Evolutionary conservation across 2,329 filamentous ascomycete species (phyloP).

Genomic region (Xylariaceae sp.): DNA sequence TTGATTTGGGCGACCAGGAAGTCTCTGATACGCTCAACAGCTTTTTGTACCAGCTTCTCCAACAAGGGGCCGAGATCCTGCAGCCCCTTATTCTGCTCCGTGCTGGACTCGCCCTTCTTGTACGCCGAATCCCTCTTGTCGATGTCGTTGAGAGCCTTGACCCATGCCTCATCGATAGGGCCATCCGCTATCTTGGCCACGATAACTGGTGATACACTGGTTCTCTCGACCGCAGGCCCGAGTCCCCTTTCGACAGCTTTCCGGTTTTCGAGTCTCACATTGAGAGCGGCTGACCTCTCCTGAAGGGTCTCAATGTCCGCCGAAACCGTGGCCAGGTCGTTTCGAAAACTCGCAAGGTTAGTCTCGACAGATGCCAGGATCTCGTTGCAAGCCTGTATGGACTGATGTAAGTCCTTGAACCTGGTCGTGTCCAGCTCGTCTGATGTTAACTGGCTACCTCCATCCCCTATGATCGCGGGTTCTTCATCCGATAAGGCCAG

Average conservation of each 20-base stretch:
- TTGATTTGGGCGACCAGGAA: conserved; percentile 94
- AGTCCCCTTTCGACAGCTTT: conserved; percentile 84
- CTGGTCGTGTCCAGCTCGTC: conserved; percentile 77
- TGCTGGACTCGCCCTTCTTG: conserved; percentile 58
- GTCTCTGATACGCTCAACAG: conserved; percentile 89
- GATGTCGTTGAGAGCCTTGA: conserved; percentile 73
- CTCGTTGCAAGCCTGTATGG: conserved; percentile 86
- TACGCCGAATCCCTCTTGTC: conserved; percentile 67
- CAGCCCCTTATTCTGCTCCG: conserved; percentile 65
- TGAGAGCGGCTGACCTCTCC: conserved; percentile 75
- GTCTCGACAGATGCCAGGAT: conserved; percentile 88
- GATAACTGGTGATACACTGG: conserved; percentile 78
- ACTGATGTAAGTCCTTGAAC: conserved; percentile 85
- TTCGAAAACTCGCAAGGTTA: conserved; percentile 87
- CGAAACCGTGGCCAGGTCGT: conserved; percentile 86
- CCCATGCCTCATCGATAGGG: conserved; percentile 83
- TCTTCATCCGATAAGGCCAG: conserved; percentile 46
- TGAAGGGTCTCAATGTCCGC: conserved; percentile 94
- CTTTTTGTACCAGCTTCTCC: conserved; percentile 79
- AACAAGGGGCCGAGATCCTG: conserved; percentile 81
- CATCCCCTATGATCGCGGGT: conserved; percentile 30
- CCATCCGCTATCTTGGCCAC: conserved; percentile 85
- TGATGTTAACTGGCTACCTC: conserved; percentile 52
- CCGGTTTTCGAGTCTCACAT: conserved; percentile 79
- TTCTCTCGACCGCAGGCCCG: conserved; percentile 83